A percentile compares a stretch with the other conserved stretches of the same genome.
phyloP scores from a whole-genome alignment of 1,284 basidiomycete genomes.

The Rhodotorula sp. region DNA sequence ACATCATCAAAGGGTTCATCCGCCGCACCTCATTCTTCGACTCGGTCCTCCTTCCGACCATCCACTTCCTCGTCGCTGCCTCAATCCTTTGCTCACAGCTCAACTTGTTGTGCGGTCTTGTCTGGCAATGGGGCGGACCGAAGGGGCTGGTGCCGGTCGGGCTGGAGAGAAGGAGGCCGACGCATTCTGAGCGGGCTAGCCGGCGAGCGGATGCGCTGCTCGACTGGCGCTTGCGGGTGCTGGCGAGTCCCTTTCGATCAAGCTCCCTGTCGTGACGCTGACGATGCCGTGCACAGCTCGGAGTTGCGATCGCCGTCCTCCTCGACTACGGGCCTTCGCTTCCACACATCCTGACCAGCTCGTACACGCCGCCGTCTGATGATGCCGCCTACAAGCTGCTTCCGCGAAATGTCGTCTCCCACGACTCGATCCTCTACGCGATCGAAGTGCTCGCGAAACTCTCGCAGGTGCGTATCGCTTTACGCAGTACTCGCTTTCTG shows the following conservation, averaged over 20 bases:
- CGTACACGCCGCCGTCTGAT: too few species aligned
- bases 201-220: neutral
- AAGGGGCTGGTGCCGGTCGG: neutral
- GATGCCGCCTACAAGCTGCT: too few species aligned
- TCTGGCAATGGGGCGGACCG: neutral
- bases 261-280: neutral
- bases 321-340: too few species aligned
- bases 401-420: too few species aligned
- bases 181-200: slow-evolving; percentile 4
- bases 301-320: too few species aligned
- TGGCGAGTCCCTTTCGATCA: neutral
- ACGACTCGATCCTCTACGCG: too few species aligned
- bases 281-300: neutral
- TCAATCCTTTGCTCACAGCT: neutral
- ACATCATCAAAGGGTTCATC: neutral
- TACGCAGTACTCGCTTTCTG: neutral
- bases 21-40: neutral
- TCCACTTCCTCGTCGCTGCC: neutral
- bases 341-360: too few species aligned
- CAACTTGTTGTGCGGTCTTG: neutral
- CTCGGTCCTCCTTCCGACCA: neutral
- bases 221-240: neutral
- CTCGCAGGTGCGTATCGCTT: neutral
- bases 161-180: neutral
- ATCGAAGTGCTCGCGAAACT: too few species aligned